phyloP scores from a whole-genome alignment of 768 basidiomycete genomes.

The Termitomyces sp. region DNA sequence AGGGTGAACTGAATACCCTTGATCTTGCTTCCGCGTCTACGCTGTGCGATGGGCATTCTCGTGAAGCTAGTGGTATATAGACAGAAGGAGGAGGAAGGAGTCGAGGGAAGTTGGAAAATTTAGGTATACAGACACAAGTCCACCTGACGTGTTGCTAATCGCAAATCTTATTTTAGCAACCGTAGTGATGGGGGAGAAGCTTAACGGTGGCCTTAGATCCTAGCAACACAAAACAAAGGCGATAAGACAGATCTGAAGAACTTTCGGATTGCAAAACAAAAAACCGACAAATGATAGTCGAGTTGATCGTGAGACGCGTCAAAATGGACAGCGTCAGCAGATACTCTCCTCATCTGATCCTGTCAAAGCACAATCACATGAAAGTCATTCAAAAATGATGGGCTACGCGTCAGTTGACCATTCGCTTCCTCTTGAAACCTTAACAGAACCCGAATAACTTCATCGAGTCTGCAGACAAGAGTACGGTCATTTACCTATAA shows the following conservation, averaged over 20 bases:
- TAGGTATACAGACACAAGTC: conserved; percentile 1
- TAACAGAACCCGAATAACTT: background rate
- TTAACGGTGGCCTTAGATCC: conserved; percentile 8
- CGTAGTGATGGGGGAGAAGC: conserved; percentile 10
- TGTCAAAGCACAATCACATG: conserved; percentile 10
- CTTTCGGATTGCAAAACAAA: background rate
- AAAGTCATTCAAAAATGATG: background rate
- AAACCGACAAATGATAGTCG: background rate
- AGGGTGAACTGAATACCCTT: conserved; percentile 89
- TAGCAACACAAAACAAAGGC: conserved; percentile 8
- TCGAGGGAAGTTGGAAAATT: conserved; percentile 5
- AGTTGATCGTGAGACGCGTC: background rate
- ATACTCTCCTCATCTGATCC: background rate
- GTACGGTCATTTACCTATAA: too few species aligned
- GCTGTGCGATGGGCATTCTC: conserved; percentile 40
- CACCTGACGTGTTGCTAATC: background rate
- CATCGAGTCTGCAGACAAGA: background rate
- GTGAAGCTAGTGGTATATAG: background rate
- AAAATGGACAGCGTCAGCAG: background rate
- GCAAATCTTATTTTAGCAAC: conserved; percentile 5
- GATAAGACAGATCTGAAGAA: background rate
- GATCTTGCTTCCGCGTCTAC: conserved; percentile 68
- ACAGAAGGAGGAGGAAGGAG: conserved; percentile 5
- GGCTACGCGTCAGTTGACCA: conserved; percentile 1
- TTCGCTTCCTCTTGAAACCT: background rate